These are phyloP conservation scores for Crithidia mellificae DNA, from an alignment of 208 protist species.

Conservation along the genomic window DNA sequence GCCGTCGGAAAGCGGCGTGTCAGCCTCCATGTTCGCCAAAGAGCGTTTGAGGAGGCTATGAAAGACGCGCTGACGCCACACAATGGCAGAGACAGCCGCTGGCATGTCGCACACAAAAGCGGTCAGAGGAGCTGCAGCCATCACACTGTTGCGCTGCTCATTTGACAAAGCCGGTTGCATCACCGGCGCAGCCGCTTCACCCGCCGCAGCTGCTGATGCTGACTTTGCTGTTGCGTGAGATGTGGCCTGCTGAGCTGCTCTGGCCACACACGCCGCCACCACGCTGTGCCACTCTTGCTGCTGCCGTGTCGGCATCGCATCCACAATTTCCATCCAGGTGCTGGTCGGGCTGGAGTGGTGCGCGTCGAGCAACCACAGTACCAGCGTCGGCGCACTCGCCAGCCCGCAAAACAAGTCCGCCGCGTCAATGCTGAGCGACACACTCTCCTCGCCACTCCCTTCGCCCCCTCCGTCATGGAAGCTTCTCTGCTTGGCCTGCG, in stretches of 20 bases:
- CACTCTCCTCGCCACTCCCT: no score
- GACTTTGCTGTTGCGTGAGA: not conserved
- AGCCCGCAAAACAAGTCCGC: constrained; percentile 23
- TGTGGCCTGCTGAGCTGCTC: no score
- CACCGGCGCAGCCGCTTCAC: no score
- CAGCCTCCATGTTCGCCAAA: not conserved
- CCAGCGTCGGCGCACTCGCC: constrained; percentile 5
- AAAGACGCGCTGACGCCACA: constrained; percentile 24
- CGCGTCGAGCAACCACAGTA: constrained; percentile 25
- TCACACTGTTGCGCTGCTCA: no score
- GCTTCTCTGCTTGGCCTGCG: not conserved
- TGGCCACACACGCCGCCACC: not conserved
- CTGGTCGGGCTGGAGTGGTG: constrained; percentile 26
- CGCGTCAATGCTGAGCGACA: constrained; percentile 18
- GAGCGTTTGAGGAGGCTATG: constrained; percentile 12
- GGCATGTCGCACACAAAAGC: constrained; percentile 14
- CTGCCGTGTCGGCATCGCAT: constrained; percentile 6
- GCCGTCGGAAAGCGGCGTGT: no score
- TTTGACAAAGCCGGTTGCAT: no score
- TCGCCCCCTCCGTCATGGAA: not conserved
- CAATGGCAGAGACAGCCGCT: not conserved
- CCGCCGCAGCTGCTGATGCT: not conserved
- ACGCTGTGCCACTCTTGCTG: constrained; percentile 21
- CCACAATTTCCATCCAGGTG: constrained; percentile 19
- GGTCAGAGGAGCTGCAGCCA: not conserved